Evolutionary conservation across 768 basidiomycete genomes (phyloP).

Genomic region (Tremella yokohamensis): DNA sequence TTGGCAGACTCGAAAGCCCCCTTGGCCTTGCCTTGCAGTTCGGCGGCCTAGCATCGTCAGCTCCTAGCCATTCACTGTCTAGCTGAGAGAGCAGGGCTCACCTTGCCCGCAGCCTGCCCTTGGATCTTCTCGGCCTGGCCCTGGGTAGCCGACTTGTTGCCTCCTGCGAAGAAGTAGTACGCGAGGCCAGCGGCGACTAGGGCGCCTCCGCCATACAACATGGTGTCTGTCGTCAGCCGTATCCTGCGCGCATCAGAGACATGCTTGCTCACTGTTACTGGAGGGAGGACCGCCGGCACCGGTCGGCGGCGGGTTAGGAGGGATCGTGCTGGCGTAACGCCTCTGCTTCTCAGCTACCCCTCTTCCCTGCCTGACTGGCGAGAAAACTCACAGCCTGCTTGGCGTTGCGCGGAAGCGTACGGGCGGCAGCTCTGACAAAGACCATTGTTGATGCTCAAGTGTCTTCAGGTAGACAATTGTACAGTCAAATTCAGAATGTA

Average conservation of each 20-base stretch:
- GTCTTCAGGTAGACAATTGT: too few species aligned
- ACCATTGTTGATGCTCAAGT: too few species aligned
- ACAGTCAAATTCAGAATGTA: too few species aligned
- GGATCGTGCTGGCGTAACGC: neutral
- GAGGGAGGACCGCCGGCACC: neutral
- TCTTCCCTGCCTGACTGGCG: too few species aligned
- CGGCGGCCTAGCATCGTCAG: constrained; percentile 21
- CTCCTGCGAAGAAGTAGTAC: constrained; percentile 30
- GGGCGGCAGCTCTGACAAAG: too few species aligned
- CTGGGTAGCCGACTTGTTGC: constrained; percentile 3
- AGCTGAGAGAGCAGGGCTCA: neutral
- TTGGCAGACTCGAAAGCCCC: constrained; percentile 27
- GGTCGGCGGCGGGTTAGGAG: neutral
- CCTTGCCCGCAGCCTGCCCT: constrained; percentile 18
- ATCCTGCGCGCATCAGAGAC: neutral
- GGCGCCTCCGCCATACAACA: constrained; percentile 29
- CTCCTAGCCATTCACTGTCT: neutral
- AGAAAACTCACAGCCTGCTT: neutral
- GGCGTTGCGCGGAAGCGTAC: too few species aligned
- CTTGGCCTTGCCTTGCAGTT: constrained; percentile 33
- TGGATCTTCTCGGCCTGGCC: constrained; percentile 13
- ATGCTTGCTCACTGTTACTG: neutral
- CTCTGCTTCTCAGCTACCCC: neutral
- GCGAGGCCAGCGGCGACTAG: constrained; percentile 25
- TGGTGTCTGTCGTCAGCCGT: constrained; percentile 13